Evolutionary conservation across 352 stramenopile species (phyloP).

Genomic region (Globisporangium splendens): DNA sequence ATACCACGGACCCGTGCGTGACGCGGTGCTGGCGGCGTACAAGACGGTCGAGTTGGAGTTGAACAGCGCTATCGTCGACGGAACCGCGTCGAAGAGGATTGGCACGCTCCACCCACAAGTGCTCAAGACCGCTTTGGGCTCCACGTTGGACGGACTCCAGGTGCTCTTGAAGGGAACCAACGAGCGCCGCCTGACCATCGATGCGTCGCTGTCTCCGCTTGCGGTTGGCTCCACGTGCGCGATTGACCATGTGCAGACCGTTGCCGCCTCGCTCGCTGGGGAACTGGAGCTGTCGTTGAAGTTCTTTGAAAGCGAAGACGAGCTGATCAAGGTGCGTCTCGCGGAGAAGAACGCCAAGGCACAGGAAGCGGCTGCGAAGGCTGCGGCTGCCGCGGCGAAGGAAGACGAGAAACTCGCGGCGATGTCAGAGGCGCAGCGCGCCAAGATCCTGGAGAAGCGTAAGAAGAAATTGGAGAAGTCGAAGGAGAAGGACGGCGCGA

Average conservation of each 20-base stretch:
- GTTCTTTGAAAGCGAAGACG: slow-evolving; percentile 63
- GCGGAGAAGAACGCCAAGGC: slow-evolving; percentile 60
- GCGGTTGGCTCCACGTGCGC: slow-evolving; percentile 25
- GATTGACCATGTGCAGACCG: slow-evolving; percentile 51
- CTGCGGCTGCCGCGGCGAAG: slow-evolving; percentile 66
- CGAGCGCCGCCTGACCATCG: slow-evolving; percentile 36
- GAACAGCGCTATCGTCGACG: slow-evolving; percentile 38
- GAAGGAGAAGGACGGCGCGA: slow-evolving; percentile 73
- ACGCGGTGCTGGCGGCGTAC: slow-evolving; percentile 57
- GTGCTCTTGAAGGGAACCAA: slow-evolving; percentile 55
- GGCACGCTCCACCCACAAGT: slow-evolving; percentile 57
- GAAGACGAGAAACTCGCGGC: slow-evolving; percentile 80
- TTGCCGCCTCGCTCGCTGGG: slow-evolving; percentile 28
- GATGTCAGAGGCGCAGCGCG: slow-evolving; percentile 72
- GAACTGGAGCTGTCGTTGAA: slow-evolving; percentile 50
- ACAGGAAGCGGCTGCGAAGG: slow-evolving; percentile 64
- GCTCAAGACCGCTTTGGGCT: slow-evolving; percentile 55
- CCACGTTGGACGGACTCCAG: slow-evolving; percentile 47
- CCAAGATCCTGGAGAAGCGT: slow-evolving; percentile 75
- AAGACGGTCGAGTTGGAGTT: slow-evolving; percentile 78
- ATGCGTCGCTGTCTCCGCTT: slow-evolving; percentile 14
- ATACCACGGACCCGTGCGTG: slow-evolving; percentile 76
- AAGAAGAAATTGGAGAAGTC: slow-evolving; percentile 84
- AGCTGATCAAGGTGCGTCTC: slow-evolving; percentile 43
- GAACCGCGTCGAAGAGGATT: slow-evolving; percentile 11